Percentiles rank a stretch among this genome's conserved stretches.
phyloP scores from a whole-genome alignment of 148 eudicot species.

The Rheum nobile region DNA sequence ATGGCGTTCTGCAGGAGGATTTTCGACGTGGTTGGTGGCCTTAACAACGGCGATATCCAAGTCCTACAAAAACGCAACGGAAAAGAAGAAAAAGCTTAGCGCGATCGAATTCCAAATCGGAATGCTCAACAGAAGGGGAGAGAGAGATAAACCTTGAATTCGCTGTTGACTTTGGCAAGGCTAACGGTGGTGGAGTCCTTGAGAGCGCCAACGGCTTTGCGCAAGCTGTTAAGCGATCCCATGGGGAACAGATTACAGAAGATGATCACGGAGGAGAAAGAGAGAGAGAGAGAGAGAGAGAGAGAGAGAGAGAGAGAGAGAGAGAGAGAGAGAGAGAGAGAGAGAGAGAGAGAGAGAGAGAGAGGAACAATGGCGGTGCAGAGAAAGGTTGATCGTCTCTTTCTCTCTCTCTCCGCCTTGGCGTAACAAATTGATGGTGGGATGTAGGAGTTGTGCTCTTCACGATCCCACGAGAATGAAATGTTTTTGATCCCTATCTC shows the following conservation, averaged over 20 bases:
- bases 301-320: neutral
- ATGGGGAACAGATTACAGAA: constrained; percentile 13
- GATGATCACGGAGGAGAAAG: neutral
- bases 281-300: no score
- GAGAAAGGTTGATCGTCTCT: constrained; percentile 6
- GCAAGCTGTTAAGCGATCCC: constrained; percentile 72
- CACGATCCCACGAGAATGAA: neutral
- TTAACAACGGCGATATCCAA: constrained; percentile 94
- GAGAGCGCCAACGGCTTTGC: constrained; percentile 92
- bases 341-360: neutral
- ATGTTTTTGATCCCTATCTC: neutral
- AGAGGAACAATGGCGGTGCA: neutral
- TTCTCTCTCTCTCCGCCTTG: neutral
- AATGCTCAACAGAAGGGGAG: neutral
- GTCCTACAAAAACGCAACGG: constrained; percentile 31
- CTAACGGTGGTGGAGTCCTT: constrained; percentile 93
- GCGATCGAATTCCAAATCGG: neutral
- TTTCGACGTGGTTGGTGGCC: constrained; percentile 88
- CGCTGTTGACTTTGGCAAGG: constrained; percentile 95
- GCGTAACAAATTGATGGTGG: constrained; percentile 2
- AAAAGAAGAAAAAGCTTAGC: neutral
- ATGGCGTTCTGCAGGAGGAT: constrained; percentile 92
- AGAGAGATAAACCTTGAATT: constrained; percentile 54
- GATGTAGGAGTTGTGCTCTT: constrained; percentile 2
- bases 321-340: neutral